These are phyloP conservation scores for Lunularia cruciata DNA, from an alignment of 225 moss, liverwort and hornwort genomes.

Conservation along the genomic window DNA sequence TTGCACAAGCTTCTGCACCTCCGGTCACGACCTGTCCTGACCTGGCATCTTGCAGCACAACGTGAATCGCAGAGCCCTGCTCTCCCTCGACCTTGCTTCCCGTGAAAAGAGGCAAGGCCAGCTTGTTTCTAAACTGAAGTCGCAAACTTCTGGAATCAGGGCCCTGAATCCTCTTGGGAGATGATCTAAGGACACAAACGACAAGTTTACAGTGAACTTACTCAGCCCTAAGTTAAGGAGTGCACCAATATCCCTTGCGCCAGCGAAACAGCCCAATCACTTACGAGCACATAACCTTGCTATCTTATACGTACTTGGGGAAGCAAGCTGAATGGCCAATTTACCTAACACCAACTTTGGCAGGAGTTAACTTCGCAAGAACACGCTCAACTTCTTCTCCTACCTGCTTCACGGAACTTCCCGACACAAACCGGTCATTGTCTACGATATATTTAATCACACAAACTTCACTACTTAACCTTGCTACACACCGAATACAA, in stretches of 20 bases:
- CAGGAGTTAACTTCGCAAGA: slow-evolving; percentile 56
- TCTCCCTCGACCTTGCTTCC: slow-evolving; percentile 49
- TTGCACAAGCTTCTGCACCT: slow-evolving; percentile 31
- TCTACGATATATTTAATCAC: not conserved
- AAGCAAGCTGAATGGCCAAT: no score
- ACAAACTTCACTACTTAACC: not conserved
- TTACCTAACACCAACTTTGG: slow-evolving; percentile 60
- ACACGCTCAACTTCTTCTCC: slow-evolving; percentile 92
- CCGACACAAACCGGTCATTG: not conserved
- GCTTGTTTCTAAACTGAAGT: slow-evolving; percentile 43
- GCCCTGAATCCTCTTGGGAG: slow-evolving; percentile 38
- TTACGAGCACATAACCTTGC: no score
- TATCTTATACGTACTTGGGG: no score
- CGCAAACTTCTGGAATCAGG: slow-evolving; percentile 36
- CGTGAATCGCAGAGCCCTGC: slow-evolving; percentile 44
- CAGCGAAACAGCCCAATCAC: no score
- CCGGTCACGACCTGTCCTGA: slow-evolving; percentile 38
- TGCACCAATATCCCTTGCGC: no score
- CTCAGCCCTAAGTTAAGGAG: no score
- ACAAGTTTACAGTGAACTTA: no score
- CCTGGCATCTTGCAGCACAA: slow-evolving; percentile 38
- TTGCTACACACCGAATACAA: no score
- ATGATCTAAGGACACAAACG: slow-evolving; percentile 11
- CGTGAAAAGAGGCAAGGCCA: slow-evolving; percentile 46
- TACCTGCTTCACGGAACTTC: slow-evolving; percentile 21